Evolutionary conservation across 2,329 filamentous ascomycete genomes (phyloP).

Genomic region (Tolypocladium sp.): DNA sequence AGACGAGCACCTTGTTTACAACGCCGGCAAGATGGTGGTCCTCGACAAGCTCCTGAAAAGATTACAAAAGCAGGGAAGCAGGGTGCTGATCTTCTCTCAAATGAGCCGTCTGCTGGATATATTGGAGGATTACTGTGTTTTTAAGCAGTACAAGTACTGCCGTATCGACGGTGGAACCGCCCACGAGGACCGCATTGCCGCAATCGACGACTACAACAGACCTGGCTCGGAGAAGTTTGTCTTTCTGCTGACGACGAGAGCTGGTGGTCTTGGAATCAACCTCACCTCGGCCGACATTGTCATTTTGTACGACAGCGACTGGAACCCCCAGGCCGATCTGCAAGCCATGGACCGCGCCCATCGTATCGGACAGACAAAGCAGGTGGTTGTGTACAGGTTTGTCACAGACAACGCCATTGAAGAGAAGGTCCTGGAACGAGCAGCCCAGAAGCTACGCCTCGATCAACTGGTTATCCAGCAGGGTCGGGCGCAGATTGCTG

Average conservation of each 20-base stretch:
- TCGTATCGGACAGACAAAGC: conserved; percentile 97
- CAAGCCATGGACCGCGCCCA: conserved; percentile 99
- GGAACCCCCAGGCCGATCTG: conserved; percentile 96
- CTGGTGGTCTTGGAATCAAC: conserved; percentile 94
- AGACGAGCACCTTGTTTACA: conserved; percentile 88
- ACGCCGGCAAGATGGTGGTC: conserved; percentile 95
- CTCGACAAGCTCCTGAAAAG: conserved; percentile 83
- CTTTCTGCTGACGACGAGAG: conserved; percentile 89
- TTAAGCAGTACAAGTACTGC: conserved; percentile 90
- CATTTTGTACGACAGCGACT: conserved; percentile 93
- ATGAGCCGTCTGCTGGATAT: conserved; percentile 98
- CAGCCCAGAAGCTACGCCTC: conserved; percentile 89
- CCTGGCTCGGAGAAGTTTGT: conserved; percentile 92
- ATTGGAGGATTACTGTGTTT: conserved; percentile 95
- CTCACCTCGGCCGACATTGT: conserved; percentile 93
- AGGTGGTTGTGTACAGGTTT: conserved; percentile 92
- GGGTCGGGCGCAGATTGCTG: conserved; percentile 82
- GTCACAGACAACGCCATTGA: conserved; percentile 98
- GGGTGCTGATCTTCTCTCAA: conserved; percentile 98
- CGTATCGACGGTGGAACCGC: conserved; percentile 95
- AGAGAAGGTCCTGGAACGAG: conserved; percentile 93
- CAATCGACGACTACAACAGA: conserved; percentile 98
- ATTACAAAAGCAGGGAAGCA: conserved; percentile 77
- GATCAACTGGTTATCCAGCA: conserved; percentile 98
- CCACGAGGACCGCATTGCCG: conserved; percentile 93